Percentiles rank a stretch among this genome's conserved stretches.
phyloP scores from a whole-genome alignment of 164 flowering plant species.

The Malania oleifera region DNA sequence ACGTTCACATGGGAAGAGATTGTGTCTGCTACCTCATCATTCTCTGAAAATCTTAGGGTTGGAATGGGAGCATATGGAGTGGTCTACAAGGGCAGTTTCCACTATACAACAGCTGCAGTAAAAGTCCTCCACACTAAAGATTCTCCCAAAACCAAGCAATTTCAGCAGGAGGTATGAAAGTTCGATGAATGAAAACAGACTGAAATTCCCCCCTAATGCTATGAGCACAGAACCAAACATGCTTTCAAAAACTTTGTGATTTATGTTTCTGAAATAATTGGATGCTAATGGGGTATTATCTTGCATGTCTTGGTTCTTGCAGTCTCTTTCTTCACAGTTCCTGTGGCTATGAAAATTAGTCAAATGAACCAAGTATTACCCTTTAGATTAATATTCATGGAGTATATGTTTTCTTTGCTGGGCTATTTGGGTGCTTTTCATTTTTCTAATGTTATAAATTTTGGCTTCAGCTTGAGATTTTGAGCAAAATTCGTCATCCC shows the following conservation, averaged over 20 bases:
- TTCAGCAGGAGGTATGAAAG: constrained; percentile 71
- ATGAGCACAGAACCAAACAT: too few species aligned
- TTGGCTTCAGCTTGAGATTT: constrained; percentile 62
- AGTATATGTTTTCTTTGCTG: neutral
- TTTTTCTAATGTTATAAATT: neutral
- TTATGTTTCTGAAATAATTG: neutral
- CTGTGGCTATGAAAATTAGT: neutral
- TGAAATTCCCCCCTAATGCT: too few species aligned
- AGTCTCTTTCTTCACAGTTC: neutral
- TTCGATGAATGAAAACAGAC: neutral
- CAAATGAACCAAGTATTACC: too few species aligned
- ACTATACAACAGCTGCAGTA: constrained; percentile 68
- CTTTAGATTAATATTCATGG: neutral
- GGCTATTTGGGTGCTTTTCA: neutral
- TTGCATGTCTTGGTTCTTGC: too few species aligned
- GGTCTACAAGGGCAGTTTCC: constrained; percentile 70
- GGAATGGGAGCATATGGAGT: constrained; percentile 82
- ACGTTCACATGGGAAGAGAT: constrained; percentile 79
- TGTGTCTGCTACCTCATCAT: constrained; percentile 62
- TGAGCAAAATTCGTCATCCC: constrained; percentile 82
- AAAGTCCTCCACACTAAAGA: constrained; percentile 70
- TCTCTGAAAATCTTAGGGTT: constrained; percentile 57
- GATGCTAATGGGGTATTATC: too few species aligned
- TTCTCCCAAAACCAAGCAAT: constrained; percentile 43
- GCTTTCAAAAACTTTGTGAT: neutral